Evolutionary conservation across 805 yeast genomes (phyloP).

Genomic region (Maudiozyma turicensis): DNA sequence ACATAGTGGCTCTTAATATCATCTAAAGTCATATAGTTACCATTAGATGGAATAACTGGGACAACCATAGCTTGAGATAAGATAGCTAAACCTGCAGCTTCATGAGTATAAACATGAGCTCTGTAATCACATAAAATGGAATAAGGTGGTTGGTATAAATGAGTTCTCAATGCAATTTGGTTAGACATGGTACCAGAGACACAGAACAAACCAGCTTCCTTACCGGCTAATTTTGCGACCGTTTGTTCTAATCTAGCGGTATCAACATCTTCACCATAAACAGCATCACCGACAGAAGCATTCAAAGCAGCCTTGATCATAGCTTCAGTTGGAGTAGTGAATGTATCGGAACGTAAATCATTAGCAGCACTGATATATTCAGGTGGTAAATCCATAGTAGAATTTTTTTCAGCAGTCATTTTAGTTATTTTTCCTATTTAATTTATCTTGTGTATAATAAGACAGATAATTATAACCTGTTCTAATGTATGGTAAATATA

Average conservation of each 20-base stretch:
- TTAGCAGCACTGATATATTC: conserved; percentile 29
- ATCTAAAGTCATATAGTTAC: conserved; percentile 65
- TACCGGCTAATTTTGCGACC: conserved; percentile 64
- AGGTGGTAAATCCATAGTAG: conserved; percentile 21
- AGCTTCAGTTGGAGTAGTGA: conserved; percentile 72
- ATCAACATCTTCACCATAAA: conserved; percentile 73
- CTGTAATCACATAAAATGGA: conserved; percentile 80
- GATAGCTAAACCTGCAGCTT: conserved; percentile 87
- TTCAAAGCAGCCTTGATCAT: conserved; percentile 54
- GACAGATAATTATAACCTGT: background rate
- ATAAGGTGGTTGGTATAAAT: conserved; percentile 65
- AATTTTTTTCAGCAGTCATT: conserved; percentile 8
- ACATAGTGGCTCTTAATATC: conserved; percentile 56
- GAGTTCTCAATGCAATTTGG: conserved; percentile 74
- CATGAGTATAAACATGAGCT: conserved; percentile 73
- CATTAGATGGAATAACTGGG: conserved; percentile 72
- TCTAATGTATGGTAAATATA: background rate
- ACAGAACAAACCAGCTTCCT: conserved; percentile 72
- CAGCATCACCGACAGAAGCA: conserved; percentile 75
- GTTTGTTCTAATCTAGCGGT: conserved; percentile 54
- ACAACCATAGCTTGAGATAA: conserved; percentile 87
- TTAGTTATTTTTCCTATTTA: background rate
- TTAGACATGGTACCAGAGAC: conserved; percentile 87
- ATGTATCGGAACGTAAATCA: conserved; percentile 71
- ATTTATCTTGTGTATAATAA: no score